Percentiles rank a stretch among this genome's conserved stretches.
phyloP scores from a whole-genome alignment of 208 protist genomes.

The Wallacemonas sp. region DNA sequence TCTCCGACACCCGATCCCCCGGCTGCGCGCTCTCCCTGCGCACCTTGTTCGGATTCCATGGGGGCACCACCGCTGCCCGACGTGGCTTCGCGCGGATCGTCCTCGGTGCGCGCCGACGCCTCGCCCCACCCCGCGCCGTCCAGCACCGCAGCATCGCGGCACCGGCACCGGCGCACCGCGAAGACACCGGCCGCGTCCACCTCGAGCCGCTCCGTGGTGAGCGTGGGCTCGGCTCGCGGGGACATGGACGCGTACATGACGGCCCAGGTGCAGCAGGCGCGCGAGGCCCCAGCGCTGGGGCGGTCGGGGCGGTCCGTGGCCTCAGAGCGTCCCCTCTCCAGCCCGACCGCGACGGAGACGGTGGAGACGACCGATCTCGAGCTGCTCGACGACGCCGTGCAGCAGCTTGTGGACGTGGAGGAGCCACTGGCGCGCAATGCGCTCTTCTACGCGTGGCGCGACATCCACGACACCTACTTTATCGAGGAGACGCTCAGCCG shows the following conservation, averaged over 20 bases:
- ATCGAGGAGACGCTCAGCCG: constrained; percentile 30
- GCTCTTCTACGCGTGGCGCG: constrained; percentile 49
- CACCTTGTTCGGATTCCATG: too few relatives aligned
- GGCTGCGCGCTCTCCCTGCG: too few relatives aligned
- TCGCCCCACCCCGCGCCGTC: neutral
- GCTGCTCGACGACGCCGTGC: too few relatives aligned
- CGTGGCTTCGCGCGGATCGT: too few relatives aligned
- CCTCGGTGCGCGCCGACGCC: neutral
- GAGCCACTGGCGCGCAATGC: constrained; percentile 47
- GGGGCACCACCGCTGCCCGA: too few relatives aligned
- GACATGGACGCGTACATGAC: neutral
- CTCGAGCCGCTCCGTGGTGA: neutral
- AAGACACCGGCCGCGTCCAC: neutral
- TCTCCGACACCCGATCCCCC: too few relatives aligned
- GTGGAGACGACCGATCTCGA: too few relatives aligned
- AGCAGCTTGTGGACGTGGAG: constrained; percentile 31
- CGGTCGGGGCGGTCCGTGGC: neutral
- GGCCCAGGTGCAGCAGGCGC: neutral
- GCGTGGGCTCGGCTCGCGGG: neutral
- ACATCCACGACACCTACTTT: constrained; percentile 48
- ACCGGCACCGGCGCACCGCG: neutral
- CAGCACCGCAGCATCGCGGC: neutral
- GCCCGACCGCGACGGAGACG: too few relatives aligned
- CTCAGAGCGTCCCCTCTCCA: neutral
- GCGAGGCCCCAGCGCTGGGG: neutral